Conservation (phyloP, 306 rosid species). For the Vigna mungo region DNA sequence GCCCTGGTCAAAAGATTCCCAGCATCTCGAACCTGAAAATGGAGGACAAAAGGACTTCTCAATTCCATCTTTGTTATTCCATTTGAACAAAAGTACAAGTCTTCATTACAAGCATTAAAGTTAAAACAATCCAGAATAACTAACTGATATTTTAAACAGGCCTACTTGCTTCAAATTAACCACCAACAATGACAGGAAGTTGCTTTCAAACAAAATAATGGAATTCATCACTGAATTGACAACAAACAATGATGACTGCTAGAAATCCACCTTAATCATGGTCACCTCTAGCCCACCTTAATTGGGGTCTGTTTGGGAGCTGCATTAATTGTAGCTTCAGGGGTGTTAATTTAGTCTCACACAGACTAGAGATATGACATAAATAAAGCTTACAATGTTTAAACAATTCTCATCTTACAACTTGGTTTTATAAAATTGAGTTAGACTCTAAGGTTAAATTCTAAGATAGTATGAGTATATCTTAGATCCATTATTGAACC, state of each 20-base stretch:
- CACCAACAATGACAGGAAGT: slow-evolving; percentile 4
- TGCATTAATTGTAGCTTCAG: too few relatives aligned
- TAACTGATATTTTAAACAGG: slow-evolving; percentile 39
- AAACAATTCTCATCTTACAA: too few relatives aligned
- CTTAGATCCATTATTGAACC: too few relatives aligned
- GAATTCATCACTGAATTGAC: background rate
- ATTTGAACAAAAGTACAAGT: slow-evolving; percentile 25
- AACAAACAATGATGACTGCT: slow-evolving; percentile 1
- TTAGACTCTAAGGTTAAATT: too few relatives aligned
- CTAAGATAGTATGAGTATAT: too few relatives aligned
- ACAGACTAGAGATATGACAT: too few relatives aligned
- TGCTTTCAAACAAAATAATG: slow-evolving; percentile 26
- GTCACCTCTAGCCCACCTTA: too few relatives aligned
- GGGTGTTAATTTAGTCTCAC: too few relatives aligned
- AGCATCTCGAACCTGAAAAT: slow-evolving; percentile 89
- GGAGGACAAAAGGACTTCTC: slow-evolving; percentile 28
- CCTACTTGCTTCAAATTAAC: slow-evolving; percentile 29
- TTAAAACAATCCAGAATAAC: slow-evolving; percentile 32
- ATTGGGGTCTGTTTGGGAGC: too few relatives aligned
- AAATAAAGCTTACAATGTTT: too few relatives aligned
- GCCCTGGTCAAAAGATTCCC: slow-evolving; percentile 98
- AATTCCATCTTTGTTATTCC: slow-evolving; percentile 29
- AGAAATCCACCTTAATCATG: too few relatives aligned
- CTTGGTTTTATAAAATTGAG: too few relatives aligned
- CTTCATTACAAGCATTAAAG: slow-evolving; percentile 17